phyloP scores from a whole-genome alignment of 768 basidiomycete species.

The Phlebiopsis flavidoalba region DNA sequence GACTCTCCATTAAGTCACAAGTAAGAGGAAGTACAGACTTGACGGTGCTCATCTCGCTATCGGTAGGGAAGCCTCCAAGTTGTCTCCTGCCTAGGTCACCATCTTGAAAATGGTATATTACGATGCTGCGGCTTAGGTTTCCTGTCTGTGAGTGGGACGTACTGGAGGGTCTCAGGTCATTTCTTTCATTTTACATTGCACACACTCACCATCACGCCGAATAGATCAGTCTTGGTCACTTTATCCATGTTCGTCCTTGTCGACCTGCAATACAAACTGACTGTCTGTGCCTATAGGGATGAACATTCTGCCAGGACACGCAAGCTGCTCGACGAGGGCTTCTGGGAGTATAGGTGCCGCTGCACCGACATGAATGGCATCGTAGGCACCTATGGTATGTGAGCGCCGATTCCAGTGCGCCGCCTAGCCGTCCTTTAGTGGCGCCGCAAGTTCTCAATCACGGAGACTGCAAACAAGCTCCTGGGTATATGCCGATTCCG shows the following conservation, averaged over 20 bases:
- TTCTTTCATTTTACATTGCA: neutral
- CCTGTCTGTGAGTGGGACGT: conserved; percentile 66
- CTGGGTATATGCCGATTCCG: conserved; percentile 85
- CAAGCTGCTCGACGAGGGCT: conserved; percentile 72
- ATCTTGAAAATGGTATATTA: no score
- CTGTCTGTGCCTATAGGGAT: conserved; percentile 73
- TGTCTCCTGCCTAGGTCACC: no score
- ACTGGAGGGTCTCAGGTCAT: conserved; percentile 31
- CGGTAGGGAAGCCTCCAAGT: no score
- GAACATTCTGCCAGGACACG: conserved; percentile 78
- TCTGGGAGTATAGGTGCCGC: conserved; percentile 74
- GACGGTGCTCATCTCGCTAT: no score
- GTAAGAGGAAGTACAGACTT: no score
- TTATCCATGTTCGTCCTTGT: conserved; percentile 71
- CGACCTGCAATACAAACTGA: conserved; percentile 59
- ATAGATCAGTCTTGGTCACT: conserved; percentile 59
- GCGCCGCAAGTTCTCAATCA: conserved; percentile 62
- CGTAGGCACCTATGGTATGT: conserved; percentile 40
- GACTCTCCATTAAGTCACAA: no score
- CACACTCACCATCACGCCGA: conserved; percentile 73
- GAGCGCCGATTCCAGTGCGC: conserved; percentile 35
- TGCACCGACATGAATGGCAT: conserved; percentile 92
- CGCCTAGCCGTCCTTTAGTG: conserved; percentile 58
- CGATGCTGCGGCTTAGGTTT: conserved; percentile 16
- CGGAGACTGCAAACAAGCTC: conserved; percentile 70